Percentiles rank a stretch among this genome's conserved stretches.
Evolutionary conservation across 2,329 filamentous ascomycete species (phyloP).

Genomic region (Arthrobotrys entomopaga): DNA sequence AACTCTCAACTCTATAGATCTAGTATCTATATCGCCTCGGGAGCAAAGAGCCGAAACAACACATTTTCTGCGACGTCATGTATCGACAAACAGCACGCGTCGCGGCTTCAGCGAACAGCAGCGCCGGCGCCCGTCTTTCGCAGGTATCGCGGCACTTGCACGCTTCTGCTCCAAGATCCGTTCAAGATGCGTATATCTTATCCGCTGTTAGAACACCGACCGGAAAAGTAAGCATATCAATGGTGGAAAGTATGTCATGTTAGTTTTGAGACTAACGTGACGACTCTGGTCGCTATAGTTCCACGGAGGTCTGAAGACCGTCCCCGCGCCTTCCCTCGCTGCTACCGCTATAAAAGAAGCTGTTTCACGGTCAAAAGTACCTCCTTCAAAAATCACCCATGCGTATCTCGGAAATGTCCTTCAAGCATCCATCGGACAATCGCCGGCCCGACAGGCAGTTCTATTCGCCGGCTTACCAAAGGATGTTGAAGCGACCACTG

Average conservation of each 20-base stretch:
- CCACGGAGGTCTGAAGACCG: constrained; percentile 86
- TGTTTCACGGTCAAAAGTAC: constrained; percentile 83
- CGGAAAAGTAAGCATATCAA: constrained; percentile 73
- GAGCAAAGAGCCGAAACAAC: constrained; percentile 7
- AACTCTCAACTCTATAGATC: not conserved
- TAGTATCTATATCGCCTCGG: not conserved
- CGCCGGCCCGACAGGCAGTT: constrained; percentile 88
- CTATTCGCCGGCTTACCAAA: constrained; percentile 86
- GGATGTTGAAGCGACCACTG: constrained; percentile 85
- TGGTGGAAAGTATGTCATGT: not conserved
- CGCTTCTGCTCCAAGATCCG: constrained; percentile 66
- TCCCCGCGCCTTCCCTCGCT: constrained; percentile 87
- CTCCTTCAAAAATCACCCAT: constrained; percentile 81
- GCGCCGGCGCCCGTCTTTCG: constrained; percentile 62
- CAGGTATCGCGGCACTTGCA: constrained; percentile 67
- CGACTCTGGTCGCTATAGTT: constrained; percentile 70
- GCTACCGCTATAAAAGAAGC: constrained; percentile 92
- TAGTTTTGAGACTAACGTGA: not conserved
- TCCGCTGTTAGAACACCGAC: constrained; percentile 90
- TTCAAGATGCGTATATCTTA: constrained; percentile 92
- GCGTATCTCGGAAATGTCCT: constrained; percentile 99
- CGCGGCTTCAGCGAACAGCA: constrained; percentile 35
- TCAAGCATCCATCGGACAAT: constrained; percentile 83
- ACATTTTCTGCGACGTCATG: constrained; percentile 28
- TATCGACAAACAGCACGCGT: constrained; percentile 47